Evolutionary conservation across 2,329 filamentous ascomycete species (phyloP), one percentile per base, ranked within the genome.

Genomic region (Sphaerulina populicola): DNA sequence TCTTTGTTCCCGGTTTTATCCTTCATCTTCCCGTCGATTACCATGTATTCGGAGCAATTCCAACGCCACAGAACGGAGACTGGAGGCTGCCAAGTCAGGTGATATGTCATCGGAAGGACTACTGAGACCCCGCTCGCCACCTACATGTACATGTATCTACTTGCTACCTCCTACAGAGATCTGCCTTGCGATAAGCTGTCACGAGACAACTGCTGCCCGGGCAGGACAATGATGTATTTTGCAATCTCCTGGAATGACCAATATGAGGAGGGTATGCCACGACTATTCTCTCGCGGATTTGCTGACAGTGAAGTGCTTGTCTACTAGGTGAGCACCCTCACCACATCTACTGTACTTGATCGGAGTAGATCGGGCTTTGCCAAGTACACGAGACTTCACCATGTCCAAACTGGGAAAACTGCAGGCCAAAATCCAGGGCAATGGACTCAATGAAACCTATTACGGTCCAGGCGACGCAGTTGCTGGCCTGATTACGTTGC

Each of bases 381-480:
- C 31, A 35, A 35, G 31, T 27, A 27, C 23, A 27, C 6, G 23
- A 27, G 23, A 5, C 6, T 41, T 12, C 8, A 18, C 12, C 4
- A 49, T 49, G 46, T 49, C 49, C 12, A 58, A 53, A 38, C 43
- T 58, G 7, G 56, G 56, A 3, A 49, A 49, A 37, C 44, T 56
- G 2, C 42, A 46, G 8, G 56, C 51, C 14, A 31, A 37, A 11
- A 46, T 58, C 10, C 44, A 44, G 9, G 39, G 53, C 5, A 44
- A 58, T 39, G 47, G 41, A 27, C 41, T 39, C 5, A n/a, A 33
- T 2, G 49, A 52, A 7, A 42, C 44, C n/a, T 47, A 54, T 41
- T 55, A 53, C 46, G 57, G 57, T 6, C 44, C 55, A 7, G 23
- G 35, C 35, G 57, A 59, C 40, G 27, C 38, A 9, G 44, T 59